Percentiles rank a stretch among this genome's conserved stretches.
These are phyloP conservation scores for Ganoderma meredithae DNA, from an alignment of 1,284 basidiomycete species.

Conservation along the genomic window DNA sequence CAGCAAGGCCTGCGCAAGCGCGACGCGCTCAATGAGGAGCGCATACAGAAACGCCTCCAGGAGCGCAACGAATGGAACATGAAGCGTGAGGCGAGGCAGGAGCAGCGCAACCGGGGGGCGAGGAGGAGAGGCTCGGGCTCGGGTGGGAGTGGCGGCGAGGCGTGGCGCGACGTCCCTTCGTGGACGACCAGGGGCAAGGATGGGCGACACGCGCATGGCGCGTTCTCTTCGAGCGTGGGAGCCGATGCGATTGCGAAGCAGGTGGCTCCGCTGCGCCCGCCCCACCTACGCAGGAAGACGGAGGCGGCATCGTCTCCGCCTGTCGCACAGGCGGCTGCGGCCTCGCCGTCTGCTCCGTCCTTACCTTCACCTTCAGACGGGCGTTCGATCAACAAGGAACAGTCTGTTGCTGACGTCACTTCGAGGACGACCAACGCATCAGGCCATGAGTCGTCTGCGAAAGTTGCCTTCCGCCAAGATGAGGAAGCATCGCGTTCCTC, in stretches of 20 bases:
- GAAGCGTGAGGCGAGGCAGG: neutral
- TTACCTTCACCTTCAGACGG: neutral
- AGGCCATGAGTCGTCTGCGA: neutral
- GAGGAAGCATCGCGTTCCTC: slow-evolving; percentile 15
- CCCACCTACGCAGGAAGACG: slow-evolving; percentile 21
- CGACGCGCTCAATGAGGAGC: slow-evolving; percentile 19
- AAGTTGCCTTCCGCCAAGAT: neutral
- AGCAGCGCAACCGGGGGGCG: neutral
- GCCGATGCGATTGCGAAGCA: neutral
- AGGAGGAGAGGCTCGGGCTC: neutral
- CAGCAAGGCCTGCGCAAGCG: slow-evolving; percentile 28
- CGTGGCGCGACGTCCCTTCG: neutral
- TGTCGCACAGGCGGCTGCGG: slow-evolving; percentile 1
- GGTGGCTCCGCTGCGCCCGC: slow-evolving; percentile 6
- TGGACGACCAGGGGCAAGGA: neutral
- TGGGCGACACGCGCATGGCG: neutral
- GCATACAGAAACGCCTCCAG: slow-evolving; percentile 22
- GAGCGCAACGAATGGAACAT: slow-evolving; percentile 13
- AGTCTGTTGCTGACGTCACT: neutral
- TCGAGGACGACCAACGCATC: neutral
- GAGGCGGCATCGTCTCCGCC: neutral
- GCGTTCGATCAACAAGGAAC: neutral
- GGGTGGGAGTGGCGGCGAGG: neutral
- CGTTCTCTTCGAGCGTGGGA: slow-evolving; percentile 6
- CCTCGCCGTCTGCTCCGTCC: neutral